Percentiles rank a stretch among this genome's conserved stretches.
phyloP scores from a whole-genome alignment of 257 asterid genomes.

The Mentha longifolia region DNA sequence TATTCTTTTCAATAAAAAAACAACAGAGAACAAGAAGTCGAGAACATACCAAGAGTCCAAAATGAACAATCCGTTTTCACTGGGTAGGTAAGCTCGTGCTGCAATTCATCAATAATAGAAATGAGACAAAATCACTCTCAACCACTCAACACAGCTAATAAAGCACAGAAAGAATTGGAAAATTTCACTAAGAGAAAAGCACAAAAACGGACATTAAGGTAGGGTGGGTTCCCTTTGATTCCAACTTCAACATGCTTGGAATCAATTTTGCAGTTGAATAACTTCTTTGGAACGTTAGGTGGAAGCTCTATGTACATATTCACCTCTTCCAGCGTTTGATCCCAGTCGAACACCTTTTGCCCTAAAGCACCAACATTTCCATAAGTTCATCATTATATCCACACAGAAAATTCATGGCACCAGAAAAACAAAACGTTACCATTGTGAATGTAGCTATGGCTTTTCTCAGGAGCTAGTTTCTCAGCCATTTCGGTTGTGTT shows the following conservation, averaged over 20 bases:
- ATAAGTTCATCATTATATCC: constrained; percentile 2
- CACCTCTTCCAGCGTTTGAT: constrained; percentile 95
- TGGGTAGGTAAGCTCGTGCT: constrained; percentile 65
- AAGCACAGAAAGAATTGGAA: background rate
- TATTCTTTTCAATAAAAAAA: background rate
- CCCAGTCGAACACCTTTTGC: constrained; percentile 97
- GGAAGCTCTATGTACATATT: constrained; percentile 90
- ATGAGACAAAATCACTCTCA: constrained; percentile 18
- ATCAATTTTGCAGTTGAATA: constrained; percentile 70
- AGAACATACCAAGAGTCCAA: constrained; percentile 88
- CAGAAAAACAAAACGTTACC: constrained; percentile 40
- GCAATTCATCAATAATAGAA: constrained; percentile 20
- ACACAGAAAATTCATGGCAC: background rate
- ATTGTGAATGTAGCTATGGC: constrained; percentile 51
- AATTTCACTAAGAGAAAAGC: constrained; percentile 18
- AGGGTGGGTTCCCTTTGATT: constrained; percentile 95
- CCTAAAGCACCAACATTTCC: constrained; percentile 49
- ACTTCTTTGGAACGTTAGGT: constrained; percentile 80
- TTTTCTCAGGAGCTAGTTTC: constrained; percentile 65
- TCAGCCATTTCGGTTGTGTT: constrained; percentile 63
- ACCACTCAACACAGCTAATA: constrained; percentile 1
- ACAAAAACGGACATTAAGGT: constrained; percentile 61
- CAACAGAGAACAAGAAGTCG: background rate
- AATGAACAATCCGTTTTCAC: constrained; percentile 94
- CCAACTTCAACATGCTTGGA: constrained; percentile 92